Base-by-base conservation (phyloP, 495 filamentous ascomycete species). In the Daldinia loculata region DNA sequence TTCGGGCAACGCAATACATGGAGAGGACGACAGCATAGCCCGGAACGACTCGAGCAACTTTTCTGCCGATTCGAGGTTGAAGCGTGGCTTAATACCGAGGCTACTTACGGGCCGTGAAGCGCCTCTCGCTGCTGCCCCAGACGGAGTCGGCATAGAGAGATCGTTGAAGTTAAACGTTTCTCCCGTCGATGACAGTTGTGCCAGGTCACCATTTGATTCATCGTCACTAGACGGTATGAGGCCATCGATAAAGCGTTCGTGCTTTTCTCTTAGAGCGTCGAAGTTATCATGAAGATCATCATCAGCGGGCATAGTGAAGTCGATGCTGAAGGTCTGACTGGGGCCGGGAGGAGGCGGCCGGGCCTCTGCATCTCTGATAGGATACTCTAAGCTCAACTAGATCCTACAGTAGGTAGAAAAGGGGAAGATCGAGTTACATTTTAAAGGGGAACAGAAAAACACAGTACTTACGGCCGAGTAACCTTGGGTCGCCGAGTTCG, bases 321-420 rank as follows among this genome's bases (percentile, higher is more conserved):
- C 81, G 71, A 85, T 85, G 52, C 80, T 84, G 66, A 85, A 85
- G 36, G 81, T 85, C 68, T 81, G 80, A 67, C 80, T 81, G 6
- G 82, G 82, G 5, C 78, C 79, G n/a, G 80, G 71, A 2, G 78
- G 77, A 9, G 78, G 75, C 14, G 72, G 73, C 9, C 70, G 73
- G 2, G 36, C 38, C 50, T 71, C 56, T 8, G 59, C 52, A 38
- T 75, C 68, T 19, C 69, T 77, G 27, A 2, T 56, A 14, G 24
- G 32, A 51, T 22, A 14, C 12, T 61, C 12, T 63, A 60, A 63
- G 62, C 57, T 26, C 4, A 50, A 70, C 30, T 29, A 56, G 4
- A 43, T 51, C 48, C 6, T 9, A 22, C 7, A 14, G 43, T 4
- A 22, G 43, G 8, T 14, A 48, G 26, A 27, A 45, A 43, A 19